Percentiles rank a stretch among this genome's conserved stretches.
Evolutionary conservation across 805 yeast species (phyloP).

Genomic region (Pichia thaimueangensis): DNA sequence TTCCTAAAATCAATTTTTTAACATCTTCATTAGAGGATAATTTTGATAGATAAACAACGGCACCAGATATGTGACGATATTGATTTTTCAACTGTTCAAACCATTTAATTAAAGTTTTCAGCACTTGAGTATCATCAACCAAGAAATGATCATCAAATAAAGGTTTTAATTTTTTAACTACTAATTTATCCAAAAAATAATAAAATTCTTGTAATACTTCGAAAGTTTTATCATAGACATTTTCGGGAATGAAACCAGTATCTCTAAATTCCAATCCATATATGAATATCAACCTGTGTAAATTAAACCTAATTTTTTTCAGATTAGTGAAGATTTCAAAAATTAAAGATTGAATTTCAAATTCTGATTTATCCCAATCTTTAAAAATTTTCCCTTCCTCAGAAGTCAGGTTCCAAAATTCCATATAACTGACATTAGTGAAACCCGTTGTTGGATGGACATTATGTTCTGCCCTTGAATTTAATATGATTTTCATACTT

Average conservation of each 20-base stretch:
- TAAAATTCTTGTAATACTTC: conserved; percentile 22
- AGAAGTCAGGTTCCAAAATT: conserved; percentile 25
- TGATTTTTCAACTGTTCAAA: conserved; percentile 22
- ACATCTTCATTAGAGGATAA: conserved; percentile 23
- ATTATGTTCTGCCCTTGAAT: conserved; percentile 23
- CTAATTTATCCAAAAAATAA: conserved; percentile 23
- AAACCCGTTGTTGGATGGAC: conserved; percentile 20
- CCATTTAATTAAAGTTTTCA: conserved; percentile 23
- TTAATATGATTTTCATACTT: conserved; percentile 20
- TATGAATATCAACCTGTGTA: conserved; percentile 23
- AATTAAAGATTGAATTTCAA: conserved; percentile 25
- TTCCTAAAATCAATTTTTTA: conserved; percentile 21
- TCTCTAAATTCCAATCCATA: conserved; percentile 25
- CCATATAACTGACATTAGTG: conserved; percentile 21
- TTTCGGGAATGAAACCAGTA: conserved; percentile 12
- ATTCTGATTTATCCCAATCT: conserved; percentile 24
- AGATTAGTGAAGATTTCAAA: conserved; percentile 26
- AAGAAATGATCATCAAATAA: conserved; percentile 25
- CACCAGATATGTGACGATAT: conserved; percentile 24
- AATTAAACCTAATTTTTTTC: conserved; percentile 22
- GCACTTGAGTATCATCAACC: conserved; percentile 24
- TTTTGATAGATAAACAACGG: conserved; percentile 26
- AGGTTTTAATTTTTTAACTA: conserved; percentile 21
- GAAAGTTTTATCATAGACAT: conserved; percentile 26
- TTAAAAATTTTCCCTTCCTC: conserved; percentile 20